Base-by-base conservation (phyloP, 108 stramenopile species). In the Bacterosira constricta region DNA sequence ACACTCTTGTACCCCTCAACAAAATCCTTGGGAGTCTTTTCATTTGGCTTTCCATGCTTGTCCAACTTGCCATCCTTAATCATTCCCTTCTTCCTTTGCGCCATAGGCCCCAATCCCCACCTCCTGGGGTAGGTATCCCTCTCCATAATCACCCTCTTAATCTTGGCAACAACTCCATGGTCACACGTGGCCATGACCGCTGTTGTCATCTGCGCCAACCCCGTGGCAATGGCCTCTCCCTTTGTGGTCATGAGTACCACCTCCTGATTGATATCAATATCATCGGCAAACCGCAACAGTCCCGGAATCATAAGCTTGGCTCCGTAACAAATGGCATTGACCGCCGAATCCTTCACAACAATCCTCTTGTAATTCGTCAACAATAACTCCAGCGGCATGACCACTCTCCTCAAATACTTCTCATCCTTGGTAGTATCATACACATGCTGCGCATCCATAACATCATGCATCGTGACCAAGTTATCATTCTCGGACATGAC, bases 141-240 rank as follows among this genome's bases (percentile, higher is more conserved):
- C 88, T 99, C 99, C 99, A 99, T 99, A 83, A 99, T 98, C 30
- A 99, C 99, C 46, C 99, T 93, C 83, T 99, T 99, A 78, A 99
- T 98, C 88, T 97, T 98, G 51, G 98, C 98, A 35, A 99, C 99
- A 38, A 94, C 92, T 20, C 99, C 99, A 83, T 99, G 99, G 88
- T 99, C 99, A 15, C 93, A 92, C 7, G 97, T 98, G 7, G 98
- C 99, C 98, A 99, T 98, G 68, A 99, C 98, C 20, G 98, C 85
- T 0, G 99, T 99, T 2, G 98, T 97, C 99, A 99, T 99, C 82
- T 97, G 98, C 6, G 99, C 99, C 65, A 99, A 94, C 25, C 96
- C 99, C 6, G 98, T 91, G 25, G 98, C 98, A 70, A 99, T 90
- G 4, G 99, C 99, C 83, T 99, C 99, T 23, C 99, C 98, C 96